These are phyloP conservation scores for Cucumis hystrix DNA, from an alignment of 306 rosid species.

Conservation along the genomic window DNA sequence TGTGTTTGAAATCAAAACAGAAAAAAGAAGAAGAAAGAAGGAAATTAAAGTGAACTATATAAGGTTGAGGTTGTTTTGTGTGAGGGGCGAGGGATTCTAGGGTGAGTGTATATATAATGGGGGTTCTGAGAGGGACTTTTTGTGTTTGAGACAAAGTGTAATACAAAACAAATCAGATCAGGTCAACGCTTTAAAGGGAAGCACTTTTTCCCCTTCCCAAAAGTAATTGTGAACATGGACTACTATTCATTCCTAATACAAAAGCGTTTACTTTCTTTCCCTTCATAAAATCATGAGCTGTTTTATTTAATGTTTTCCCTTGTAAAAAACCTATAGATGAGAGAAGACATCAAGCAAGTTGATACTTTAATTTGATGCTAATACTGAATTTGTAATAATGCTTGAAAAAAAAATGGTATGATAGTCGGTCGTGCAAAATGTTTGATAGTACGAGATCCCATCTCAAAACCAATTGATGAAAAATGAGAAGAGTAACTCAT, in stretches of 20 bases:
- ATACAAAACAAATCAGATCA: neutral
- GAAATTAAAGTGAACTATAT: neutral
- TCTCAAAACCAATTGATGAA: no score
- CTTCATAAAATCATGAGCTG: neutral
- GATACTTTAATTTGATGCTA: no score
- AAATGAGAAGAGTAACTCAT: no score
- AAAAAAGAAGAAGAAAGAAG: neutral
- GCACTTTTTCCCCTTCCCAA: neutral
- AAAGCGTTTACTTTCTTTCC: neutral
- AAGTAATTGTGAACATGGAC: neutral
- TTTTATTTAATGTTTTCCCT: neutral
- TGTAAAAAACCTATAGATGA: neutral
- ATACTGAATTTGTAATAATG: no score
- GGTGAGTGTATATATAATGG: neutral
- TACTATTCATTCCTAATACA: neutral
- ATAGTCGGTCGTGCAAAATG: no score
- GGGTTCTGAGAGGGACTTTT: neutral
- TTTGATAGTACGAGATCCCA: no score
- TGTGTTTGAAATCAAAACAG: neutral
- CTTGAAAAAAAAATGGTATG: no score
- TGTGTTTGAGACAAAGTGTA: neutral
- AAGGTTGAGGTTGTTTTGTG: neutral
- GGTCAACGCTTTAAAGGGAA: neutral
- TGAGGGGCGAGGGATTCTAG: neutral
- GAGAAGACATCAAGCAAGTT: no score